Base-by-base conservation (phyloP, 2,329 filamentous ascomycete species). In the Podosphaera fusca region DNA sequence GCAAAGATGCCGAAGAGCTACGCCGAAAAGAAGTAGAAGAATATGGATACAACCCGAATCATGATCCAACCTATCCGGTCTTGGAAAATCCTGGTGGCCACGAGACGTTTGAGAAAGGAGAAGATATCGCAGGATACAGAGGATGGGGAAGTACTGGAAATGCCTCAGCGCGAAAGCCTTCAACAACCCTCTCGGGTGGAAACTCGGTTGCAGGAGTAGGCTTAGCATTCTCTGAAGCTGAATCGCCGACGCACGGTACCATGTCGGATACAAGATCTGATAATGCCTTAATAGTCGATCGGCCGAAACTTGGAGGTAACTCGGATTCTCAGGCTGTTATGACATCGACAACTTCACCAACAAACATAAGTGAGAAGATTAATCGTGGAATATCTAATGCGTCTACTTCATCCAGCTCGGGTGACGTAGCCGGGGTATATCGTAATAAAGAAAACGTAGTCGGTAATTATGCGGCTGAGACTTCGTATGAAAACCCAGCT, bases 1-100 rank as follows among this genome's bases (percentile, higher is more conserved):
- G 82, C 61, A 92, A 87, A 73, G 80, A 81, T 61, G 85, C 84
- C 12, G 87, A 92, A 66, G 92, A 95, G 67, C 81, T 89, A 64
- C 80, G 92, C 55, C 80, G 89, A 61, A 95, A 95, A 72, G 92
- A 98, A 70, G 88, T 95, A 9, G 90, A 96, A 69, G 92, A 96
- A 67, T 96, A 96, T 68, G 84, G 85, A 36, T 96, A 89, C 74
- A 96, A 96, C 69, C 92, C 92, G n/a, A 96, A 96, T 70, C 83
- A 88, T 59, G 89, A 95, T 67, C 87, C 89, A 0, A 87, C 85
- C 0, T 74, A 95, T 10, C 80, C 80, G 8, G 73, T 78, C 6
- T 72, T 78, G 33, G 74, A 61, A 4, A 60, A 58, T 4, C 61
- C 61, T 5, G 72, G 72, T 6, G 69, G 70, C 29, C 66, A 65